These are phyloP conservation scores for Ganoderma multipileum DNA, from an alignment of 1,284 basidiomycete genomes.

Conservation along the genomic window DNA sequence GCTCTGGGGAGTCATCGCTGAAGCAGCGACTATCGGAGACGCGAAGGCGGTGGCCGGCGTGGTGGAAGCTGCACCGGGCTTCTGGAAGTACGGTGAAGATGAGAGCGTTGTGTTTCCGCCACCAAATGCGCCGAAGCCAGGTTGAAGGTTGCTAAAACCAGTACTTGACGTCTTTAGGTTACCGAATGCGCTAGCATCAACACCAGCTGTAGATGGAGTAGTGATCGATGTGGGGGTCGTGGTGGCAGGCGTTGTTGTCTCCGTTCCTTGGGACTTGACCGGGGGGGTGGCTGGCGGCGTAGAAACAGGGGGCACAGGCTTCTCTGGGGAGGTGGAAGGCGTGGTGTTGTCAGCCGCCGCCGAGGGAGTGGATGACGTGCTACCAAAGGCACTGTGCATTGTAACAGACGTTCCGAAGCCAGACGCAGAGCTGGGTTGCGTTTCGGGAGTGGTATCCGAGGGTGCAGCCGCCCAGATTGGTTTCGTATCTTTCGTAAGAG, in stretches of 20 bases:
- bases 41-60: slow-evolving; percentile 21
- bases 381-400: slow-evolving; percentile 6
- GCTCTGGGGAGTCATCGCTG: slow-evolving; percentile 19
- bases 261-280: slow-evolving; percentile 9
- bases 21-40: slow-evolving; percentile 28
- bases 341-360: background rate
- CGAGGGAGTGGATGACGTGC: background rate
- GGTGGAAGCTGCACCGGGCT: slow-evolving; percentile 36
- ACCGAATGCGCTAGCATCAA: slow-evolving; percentile 28
- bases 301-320: slow-evolving; percentile 17
- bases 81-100: slow-evolving; percentile 63
- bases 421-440: slow-evolving; percentile 26
- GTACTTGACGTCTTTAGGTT: slow-evolving; percentile 43
- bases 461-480: slow-evolving; percentile 34
- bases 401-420: background rate
- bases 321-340: slow-evolving; percentile 18
- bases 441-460: slow-evolving; percentile 9
- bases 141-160: slow-evolving; percentile 46
- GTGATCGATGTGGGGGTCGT: slow-evolving; percentile 10
- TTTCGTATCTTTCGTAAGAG: slow-evolving; percentile 26
- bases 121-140: slow-evolving; percentile 51
- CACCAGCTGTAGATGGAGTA: slow-evolving; percentile 15
- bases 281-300: slow-evolving; percentile 23
- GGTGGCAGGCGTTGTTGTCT: slow-evolving; percentile 5
- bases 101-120: slow-evolving; percentile 32